Percentiles rank a stretch among this genome's conserved stretches.
phyloP scores from a whole-genome alignment of 441 rosid species.

The Populus hybrid region DNA sequence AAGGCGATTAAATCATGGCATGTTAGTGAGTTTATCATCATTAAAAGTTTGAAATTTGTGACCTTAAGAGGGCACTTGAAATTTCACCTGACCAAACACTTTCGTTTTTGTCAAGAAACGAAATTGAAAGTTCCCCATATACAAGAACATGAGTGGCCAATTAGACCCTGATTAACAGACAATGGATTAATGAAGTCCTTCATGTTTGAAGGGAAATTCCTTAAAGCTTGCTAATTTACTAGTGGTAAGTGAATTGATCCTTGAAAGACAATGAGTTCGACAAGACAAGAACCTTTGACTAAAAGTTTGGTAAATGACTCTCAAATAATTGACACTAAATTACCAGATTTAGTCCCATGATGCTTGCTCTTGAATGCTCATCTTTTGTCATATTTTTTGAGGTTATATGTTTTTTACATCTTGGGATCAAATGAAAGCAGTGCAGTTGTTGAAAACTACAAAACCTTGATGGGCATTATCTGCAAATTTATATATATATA shows the following conservation, averaged over 20 bases:
- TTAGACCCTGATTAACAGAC: background rate
- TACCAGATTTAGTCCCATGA: background rate
- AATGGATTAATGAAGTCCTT: background rate
- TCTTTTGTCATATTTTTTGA: background rate
- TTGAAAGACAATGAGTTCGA: background rate
- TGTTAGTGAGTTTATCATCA: slow-evolving; percentile 81
- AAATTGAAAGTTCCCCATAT: background rate
- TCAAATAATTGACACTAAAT: slow-evolving; percentile 1
- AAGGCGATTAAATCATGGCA: slow-evolving; percentile 70
- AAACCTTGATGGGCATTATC: background rate
- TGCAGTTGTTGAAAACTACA: background rate
- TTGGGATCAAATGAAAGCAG: background rate
- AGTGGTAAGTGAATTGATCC: background rate
- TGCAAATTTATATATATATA: background rate
- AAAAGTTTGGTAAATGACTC: background rate
- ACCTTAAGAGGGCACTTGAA: slow-evolving; percentile 22
- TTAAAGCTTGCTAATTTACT: background rate
- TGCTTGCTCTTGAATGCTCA: background rate
- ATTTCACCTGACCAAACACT: slow-evolving; percentile 37
- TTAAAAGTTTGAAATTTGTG: slow-evolving; percentile 62
- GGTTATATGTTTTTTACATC: background rate
- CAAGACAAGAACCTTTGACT: background rate
- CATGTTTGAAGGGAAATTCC: slow-evolving; percentile 7
- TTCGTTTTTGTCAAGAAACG: slow-evolving; percentile 13
- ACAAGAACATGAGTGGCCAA: background rate